A percentile compares a stretch with the other conserved stretches of the same genome.
These are phyloP conservation scores for Paecilomyces variotii DNA, from an alignment of 2,329 filamentous ascomycete species.

Conservation along the genomic window DNA sequence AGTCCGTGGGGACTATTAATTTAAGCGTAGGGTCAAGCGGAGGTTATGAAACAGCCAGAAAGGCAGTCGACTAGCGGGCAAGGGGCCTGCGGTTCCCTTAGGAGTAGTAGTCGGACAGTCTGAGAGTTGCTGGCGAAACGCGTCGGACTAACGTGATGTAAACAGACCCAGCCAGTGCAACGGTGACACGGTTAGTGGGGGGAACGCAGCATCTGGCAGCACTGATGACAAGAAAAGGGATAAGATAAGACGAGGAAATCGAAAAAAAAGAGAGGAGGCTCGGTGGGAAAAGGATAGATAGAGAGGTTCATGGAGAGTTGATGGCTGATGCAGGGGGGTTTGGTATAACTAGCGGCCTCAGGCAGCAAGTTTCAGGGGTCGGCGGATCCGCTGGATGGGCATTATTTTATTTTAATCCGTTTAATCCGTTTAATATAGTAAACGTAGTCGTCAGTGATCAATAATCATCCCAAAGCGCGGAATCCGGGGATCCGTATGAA, in stretches of 20 bases:
- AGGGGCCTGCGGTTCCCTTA: neutral
- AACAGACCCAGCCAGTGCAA: neutral
- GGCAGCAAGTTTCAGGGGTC: neutral
- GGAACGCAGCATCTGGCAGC: neutral
- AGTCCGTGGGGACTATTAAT: neutral
- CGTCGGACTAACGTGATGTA: neutral
- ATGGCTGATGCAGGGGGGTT: conserved; percentile 2
- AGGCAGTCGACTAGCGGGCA: neutral
- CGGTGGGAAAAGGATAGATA: neutral
- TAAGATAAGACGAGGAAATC: neutral
- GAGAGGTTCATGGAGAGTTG: neutral
- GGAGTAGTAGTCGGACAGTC: neutral
- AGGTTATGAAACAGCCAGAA: neutral
- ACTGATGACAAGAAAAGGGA: neutral
- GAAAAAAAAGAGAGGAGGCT: neutral
- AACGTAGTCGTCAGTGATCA: neutral
- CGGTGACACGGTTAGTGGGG: neutral
- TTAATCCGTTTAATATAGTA: no score
- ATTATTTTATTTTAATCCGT: neutral
- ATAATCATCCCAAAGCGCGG: neutral
- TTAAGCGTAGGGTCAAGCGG: neutral
- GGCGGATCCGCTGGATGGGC: neutral
- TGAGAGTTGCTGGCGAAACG: neutral
- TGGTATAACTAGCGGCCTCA: neutral
- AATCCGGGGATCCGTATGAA: neutral